Percentiles rank a stretch among this genome's conserved stretches.
Conservation (phyloP, 305 asterid genomes). For the Solanum aculeatissimum region DNA sequence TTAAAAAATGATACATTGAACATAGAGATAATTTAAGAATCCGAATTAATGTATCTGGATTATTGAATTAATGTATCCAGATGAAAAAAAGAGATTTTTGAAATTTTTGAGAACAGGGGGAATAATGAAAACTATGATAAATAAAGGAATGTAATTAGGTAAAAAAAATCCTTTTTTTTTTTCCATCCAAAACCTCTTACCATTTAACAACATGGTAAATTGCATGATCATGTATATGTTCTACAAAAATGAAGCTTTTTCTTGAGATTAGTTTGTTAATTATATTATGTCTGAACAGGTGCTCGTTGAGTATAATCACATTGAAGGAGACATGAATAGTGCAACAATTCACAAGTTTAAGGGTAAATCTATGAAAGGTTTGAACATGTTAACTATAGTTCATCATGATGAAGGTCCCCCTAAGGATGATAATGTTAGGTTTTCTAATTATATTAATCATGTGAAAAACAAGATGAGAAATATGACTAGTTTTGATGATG, state of each 20-base stretch:
- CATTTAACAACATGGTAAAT: not conserved
- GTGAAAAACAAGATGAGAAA: constrained; percentile 18
- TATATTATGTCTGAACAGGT: not conserved
- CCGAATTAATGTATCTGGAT: no score
- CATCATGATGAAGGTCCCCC: not conserved
- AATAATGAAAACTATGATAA: no score
- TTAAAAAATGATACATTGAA: no score
- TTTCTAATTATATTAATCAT: constrained; percentile 14
- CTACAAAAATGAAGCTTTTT: not conserved
- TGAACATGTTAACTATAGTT: not conserved
- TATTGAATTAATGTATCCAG: no score
- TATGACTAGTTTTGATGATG: constrained; percentile 8
- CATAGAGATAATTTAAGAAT: no score
- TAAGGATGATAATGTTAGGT: not conserved
- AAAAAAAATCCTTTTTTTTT: no score
- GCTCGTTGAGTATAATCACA: not conserved
- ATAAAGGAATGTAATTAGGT: no score
- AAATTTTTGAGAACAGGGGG: no score
- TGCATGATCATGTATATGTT: not conserved
- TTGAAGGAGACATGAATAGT: not conserved
- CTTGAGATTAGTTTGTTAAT: not conserved
- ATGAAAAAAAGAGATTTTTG: no score
- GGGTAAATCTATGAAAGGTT: not conserved
- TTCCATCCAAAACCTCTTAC: not conserved
- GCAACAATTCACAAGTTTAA: not conserved